A percentile compares a stretch with the other conserved stretches of the same genome.
phyloP scores from a whole-genome alignment of 2,329 filamentous ascomycete genomes.

The Clonostachys rosea region DNA sequence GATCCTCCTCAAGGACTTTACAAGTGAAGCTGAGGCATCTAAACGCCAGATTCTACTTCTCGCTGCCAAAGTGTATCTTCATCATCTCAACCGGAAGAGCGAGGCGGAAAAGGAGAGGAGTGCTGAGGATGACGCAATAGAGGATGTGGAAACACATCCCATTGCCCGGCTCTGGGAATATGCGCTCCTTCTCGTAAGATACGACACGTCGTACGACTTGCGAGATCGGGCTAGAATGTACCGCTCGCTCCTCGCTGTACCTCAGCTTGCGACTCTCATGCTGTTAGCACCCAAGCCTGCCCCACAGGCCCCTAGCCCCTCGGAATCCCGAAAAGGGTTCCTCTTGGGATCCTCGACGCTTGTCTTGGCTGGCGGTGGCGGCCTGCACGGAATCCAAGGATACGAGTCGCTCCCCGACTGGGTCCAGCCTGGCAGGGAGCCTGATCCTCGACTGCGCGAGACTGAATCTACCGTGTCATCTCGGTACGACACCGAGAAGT shows the following conservation, averaged over 20 bases:
- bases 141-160: conserved; percentile 44
- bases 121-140: conserved; percentile 19
- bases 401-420: conserved; percentile 80
- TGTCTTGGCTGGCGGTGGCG: conserved; percentile 73
- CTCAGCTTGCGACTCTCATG: conserved; percentile 85
- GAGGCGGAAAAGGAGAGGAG: conserved; percentile 29
- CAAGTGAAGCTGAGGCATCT: conserved; percentile 76
- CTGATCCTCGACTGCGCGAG: conserved; percentile 69
- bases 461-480: conserved; percentile 17
- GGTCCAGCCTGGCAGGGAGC: conserved; percentile 77
- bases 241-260: conserved; percentile 74
- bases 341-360: conserved; percentile 81
- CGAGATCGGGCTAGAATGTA: conserved; percentile 89
- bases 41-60: conserved; percentile 90
- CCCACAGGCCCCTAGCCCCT: conserved; percentile 84
- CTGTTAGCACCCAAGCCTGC: conserved; percentile 92
- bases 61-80: conserved; percentile 93
- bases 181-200: conserved; percentile 77
- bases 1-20: conserved; percentile 81
- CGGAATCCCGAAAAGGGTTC: conserved; percentile 73
- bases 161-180: conserved; percentile 81
- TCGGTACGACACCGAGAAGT: conserved; percentile 19
- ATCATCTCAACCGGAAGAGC: conserved; percentile 68
- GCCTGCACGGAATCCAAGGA: conserved; percentile 68
- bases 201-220: conserved; percentile 92